A percentile compares a stretch with the other conserved stretches of the same genome.
These are phyloP conservation scores for Eustoma russellianum DNA, from an alignment of 257 asterid genomes.

Conservation along the genomic window DNA sequence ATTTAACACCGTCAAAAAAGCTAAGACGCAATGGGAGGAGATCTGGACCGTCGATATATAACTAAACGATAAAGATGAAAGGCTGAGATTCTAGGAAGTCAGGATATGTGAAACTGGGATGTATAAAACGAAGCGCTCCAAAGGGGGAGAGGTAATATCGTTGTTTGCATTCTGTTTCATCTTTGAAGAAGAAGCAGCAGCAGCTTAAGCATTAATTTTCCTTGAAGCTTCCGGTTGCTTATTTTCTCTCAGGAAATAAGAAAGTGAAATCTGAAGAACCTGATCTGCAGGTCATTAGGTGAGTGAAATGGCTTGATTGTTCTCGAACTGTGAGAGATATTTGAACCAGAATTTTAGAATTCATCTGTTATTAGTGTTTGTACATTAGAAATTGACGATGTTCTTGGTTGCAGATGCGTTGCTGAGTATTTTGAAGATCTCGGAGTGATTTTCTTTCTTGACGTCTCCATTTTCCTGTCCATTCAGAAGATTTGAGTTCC, in stretches of 20 bases:
- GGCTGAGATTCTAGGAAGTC: conserved; percentile 13
- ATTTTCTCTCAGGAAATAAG: not conserved
- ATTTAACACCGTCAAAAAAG: not conserved
- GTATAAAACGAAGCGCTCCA: conserved; percentile 49
- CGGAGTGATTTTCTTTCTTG: conserved; percentile 5
- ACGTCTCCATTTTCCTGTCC: conserved; percentile 3
- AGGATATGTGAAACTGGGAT: conserved; percentile 20
- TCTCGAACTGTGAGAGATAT: conserved; percentile 5
- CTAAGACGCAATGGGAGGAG: not conserved
- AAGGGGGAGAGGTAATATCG: conserved; percentile 38
- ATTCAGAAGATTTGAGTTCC: conserved; percentile 7
- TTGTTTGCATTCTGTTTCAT: conserved; percentile 18
- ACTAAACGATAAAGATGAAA: not conserved
- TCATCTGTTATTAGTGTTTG: no score
- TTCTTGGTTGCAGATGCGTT: conserved; percentile 16
- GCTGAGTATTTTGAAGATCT: conserved; percentile 7
- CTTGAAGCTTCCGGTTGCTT: conserved; percentile 11
- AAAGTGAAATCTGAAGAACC: not conserved
- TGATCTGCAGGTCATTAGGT: conserved; percentile 14
- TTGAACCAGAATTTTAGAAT: not conserved
- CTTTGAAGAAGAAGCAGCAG: conserved; percentile 25
- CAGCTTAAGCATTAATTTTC: conserved; percentile 18
- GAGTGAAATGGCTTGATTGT: conserved; percentile 39
- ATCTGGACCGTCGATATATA: not conserved
- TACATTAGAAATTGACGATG: not conserved